Base-by-base conservation (phyloP, 345 rosid genomes). In the Syzygium jambos region DNA sequence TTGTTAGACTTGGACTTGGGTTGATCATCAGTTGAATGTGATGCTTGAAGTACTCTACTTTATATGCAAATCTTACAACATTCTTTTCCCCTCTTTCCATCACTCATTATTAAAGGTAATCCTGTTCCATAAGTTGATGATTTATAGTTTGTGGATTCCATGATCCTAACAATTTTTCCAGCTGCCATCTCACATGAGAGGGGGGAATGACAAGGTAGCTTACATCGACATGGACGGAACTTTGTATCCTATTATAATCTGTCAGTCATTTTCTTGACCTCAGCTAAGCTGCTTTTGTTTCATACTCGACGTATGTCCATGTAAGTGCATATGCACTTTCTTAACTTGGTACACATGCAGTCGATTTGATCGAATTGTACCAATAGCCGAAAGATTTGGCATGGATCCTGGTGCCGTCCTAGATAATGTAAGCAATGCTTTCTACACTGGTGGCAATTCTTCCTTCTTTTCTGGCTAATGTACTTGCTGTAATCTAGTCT, bases 321-420 rank as follows among this genome's bases (percentile, higher is more conserved):
- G n/a, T 56, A 22, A 56, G n/a, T 0, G 2, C 61, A 56, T 22
- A 11, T 22, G 27, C 12, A 9, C 59, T 55, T 55, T 8, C 27
- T 55, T 55, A 22, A 0, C 27, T 55, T 9, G 22, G 59, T 56
- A 56, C n/a, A 56, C 61, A 11, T 9, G 12, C 12, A 3, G 61
- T 56, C 0, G 2, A 0, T n/a, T 27, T 56, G 27, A 56, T 56
- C 0, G n/a, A 56, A 56, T 56, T 2, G 2, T 56, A 9, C 5
- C 61, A 56, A 56, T 0, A 22, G 61, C n/a, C 12, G 0, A 56
- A 11, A 56, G 61, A 56, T 56, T 56, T 56, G n/a, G n/a, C 61
- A 56, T 22, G 12, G 61, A 56, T 56, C n/a, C 12, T 56, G 61
- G 27, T 56, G 61, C 12, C 0, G n/a, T 56, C 61, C n/a, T 56